Percentiles rank a stretch among this genome's conserved stretches.
These are phyloP conservation scores for Solanum verrucosum DNA, from an alignment of 257 asterid species.

Conservation along the genomic window DNA sequence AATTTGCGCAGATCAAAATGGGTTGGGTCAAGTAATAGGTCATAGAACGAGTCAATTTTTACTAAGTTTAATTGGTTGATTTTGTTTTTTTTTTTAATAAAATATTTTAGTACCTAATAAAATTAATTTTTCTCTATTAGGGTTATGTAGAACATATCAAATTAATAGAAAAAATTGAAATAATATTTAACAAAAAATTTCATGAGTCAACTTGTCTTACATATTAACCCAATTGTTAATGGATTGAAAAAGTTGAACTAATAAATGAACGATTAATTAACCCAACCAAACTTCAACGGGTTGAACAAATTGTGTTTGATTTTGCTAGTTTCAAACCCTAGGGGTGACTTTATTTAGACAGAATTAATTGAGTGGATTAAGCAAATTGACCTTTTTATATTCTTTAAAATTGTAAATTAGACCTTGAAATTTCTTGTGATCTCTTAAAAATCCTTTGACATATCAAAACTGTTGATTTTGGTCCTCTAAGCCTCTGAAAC, in stretches of 20 bases:
- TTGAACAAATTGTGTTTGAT: background rate
- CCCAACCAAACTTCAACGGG: background rate
- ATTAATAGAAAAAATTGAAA: too few relatives aligned
- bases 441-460: background rate
- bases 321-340: background rate
- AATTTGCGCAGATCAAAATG: background rate
- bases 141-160: background rate
- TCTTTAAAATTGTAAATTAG: background rate
- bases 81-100: too few relatives aligned
- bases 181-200: too few relatives aligned
- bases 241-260: too few relatives aligned
- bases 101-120: too few relatives aligned
- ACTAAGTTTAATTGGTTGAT: too few relatives aligned
- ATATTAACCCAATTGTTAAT: background rate
- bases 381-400: background rate
- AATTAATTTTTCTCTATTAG: too few relatives aligned
- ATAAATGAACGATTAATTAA: too few relatives aligned
- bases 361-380: background rate
- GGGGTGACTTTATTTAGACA: background rate
- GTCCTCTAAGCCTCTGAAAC: background rate
- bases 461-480: background rate
- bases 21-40: background rate
- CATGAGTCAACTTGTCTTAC: background rate
- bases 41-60: too few relatives aligned
- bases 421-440: background rate